Conservation (phyloP, 306 rosid species). For the Alnus rubra region DNA sequence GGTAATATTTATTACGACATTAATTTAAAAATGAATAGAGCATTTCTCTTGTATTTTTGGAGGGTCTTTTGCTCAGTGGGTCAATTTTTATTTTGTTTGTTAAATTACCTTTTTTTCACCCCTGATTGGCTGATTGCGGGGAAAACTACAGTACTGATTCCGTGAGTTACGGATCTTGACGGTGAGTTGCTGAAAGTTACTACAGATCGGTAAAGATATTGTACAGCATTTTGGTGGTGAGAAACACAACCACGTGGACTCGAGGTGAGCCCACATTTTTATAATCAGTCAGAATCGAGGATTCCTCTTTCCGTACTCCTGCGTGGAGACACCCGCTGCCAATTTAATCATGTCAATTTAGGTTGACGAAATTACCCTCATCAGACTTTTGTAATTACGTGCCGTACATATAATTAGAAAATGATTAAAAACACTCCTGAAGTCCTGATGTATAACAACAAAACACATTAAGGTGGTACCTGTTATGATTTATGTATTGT, state of each 20-base stretch:
- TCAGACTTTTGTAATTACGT: background rate
- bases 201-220: background rate
- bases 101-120: too few species aligned
- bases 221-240: conserved; percentile 15
- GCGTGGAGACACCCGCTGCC: conserved; percentile 34
- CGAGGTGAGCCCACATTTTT: conserved; percentile 9
- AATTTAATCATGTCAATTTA: background rate
- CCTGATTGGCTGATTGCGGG: background rate
- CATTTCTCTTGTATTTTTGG: too few species aligned
- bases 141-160: conserved; percentile 8
- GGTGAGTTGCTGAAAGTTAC: background rate
- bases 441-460: too few species aligned
- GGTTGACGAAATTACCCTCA: conserved; percentile 30
- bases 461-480: too few species aligned
- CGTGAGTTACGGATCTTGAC: conserved; percentile 34
- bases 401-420: too few species aligned
- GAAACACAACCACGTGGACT: conserved; percentile 49
- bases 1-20: too few species aligned
- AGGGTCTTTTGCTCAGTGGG: too few species aligned
- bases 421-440: too few species aligned
- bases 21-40: too few species aligned
- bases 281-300: conserved; percentile 5
- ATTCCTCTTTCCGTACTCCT: conserved; percentile 18
- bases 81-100: too few species aligned
- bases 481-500: too few species aligned